Percentiles rank a stretch among this genome's conserved stretches.
Evolutionary conservation across 2,329 filamentous ascomycete genomes (phyloP).

Genomic region (Scedosporium minutisporum): DNA sequence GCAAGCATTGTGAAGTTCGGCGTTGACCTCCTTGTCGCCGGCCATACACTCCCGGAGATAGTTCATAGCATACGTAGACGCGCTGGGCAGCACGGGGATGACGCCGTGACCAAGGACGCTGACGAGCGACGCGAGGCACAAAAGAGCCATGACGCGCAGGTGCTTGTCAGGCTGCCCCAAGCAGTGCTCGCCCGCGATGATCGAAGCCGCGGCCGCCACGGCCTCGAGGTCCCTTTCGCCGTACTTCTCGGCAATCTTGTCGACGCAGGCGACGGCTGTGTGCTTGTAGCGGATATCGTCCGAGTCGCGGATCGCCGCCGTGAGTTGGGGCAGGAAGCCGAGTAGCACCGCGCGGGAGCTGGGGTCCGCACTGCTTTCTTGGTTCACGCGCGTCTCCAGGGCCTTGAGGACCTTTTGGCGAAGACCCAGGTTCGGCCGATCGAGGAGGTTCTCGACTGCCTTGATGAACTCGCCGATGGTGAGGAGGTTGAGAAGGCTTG

Average conservation of each 20-base stretch:
- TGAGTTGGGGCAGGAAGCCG: slow-evolving; percentile 69
- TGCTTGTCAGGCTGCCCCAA: slow-evolving; percentile 64
- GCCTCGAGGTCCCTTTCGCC: slow-evolving; percentile 80
- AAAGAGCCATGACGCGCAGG: slow-evolving; percentile 71
- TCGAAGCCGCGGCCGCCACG: slow-evolving; percentile 64
- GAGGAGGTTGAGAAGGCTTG: slow-evolving; percentile 72
- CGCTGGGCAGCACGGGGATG: slow-evolving; percentile 69
- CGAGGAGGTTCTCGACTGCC: slow-evolving; percentile 72
- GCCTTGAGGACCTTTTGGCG: slow-evolving; percentile 73
- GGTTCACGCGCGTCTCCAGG: slow-evolving; percentile 68
- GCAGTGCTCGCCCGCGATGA: slow-evolving; percentile 66
- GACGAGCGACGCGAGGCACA: slow-evolving; percentile 81
- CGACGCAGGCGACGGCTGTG: slow-evolving; percentile 79
- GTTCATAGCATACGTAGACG: slow-evolving; percentile 61
- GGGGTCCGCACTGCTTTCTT: slow-evolving; percentile 59
- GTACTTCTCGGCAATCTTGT: slow-evolving; percentile 89
- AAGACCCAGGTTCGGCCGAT: slow-evolving; percentile 63
- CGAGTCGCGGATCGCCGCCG: slow-evolving; percentile 64
- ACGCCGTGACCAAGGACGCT: slow-evolving; percentile 81
- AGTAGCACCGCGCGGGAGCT: slow-evolving; percentile 62
- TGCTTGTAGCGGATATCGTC: slow-evolving; percentile 68
- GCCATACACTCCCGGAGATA: slow-evolving; percentile 58
- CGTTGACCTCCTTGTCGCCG: slow-evolving; percentile 40
- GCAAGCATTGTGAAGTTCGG: slow-evolving; percentile 68
- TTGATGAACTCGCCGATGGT: slow-evolving; percentile 85